Conservation (phyloP, 2,329 filamentous ascomycete species). For the Colletotrichum limetticola region DNA sequence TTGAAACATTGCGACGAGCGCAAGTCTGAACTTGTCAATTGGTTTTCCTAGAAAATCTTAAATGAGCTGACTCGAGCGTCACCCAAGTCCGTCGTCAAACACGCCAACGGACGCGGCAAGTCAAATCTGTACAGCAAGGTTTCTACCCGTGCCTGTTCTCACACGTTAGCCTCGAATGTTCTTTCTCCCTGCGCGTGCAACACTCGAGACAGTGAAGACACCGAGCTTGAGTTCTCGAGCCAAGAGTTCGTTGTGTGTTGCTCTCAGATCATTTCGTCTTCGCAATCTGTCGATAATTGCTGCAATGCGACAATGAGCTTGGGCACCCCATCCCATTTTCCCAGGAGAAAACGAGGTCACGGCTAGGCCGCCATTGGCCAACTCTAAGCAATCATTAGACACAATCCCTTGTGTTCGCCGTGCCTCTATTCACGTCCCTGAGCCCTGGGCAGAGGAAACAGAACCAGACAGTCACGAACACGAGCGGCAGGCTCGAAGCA, state of each 20-base stretch:
- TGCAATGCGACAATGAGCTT: background rate
- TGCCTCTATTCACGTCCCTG: background rate
- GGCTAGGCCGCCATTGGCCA: background rate
- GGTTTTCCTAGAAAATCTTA: slow-evolving; percentile 7
- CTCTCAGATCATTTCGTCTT: background rate
- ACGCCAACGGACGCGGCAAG: slow-evolving; percentile 11
- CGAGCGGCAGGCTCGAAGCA: background rate
- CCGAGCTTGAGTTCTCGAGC: background rate
- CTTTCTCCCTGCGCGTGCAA: background rate
- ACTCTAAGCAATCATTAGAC: background rate
- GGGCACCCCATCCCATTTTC: background rate
- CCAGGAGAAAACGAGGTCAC: background rate
- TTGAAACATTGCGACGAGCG: slow-evolving; percentile 11
- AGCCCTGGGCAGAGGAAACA: background rate
- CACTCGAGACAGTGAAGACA: background rate
- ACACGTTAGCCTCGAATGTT: background rate
- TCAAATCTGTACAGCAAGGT: background rate
- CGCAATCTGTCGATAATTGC: background rate
- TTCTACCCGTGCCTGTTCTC: background rate
- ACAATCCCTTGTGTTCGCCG: background rate
- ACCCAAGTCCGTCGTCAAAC: slow-evolving; percentile 19
- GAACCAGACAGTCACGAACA: background rate
- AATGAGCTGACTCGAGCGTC: slow-evolving; percentile 19
- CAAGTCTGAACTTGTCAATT: slow-evolving; percentile 14
- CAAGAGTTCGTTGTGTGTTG: background rate